A percentile compares a stretch with the other conserved stretches of the same genome.
phyloP scores from a whole-genome alignment of 2,329 filamentous ascomycete species.

The Alternaria conjuncta region DNA sequence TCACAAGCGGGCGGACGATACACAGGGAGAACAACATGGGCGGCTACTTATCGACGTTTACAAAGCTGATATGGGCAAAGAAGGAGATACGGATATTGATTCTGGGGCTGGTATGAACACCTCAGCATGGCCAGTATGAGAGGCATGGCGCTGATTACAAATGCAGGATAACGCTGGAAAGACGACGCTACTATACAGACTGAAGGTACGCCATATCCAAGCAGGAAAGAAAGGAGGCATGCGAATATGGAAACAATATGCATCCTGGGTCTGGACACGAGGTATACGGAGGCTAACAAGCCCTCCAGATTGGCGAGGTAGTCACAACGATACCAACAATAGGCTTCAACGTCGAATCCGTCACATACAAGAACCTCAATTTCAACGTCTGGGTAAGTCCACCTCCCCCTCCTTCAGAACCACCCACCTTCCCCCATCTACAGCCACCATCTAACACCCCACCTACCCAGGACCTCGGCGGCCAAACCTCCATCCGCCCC shows the following conservation, averaged over 20 bases:
- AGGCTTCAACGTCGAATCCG: slow-evolving; percentile 98
- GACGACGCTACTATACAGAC: slow-evolving; percentile 92
- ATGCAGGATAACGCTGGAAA: slow-evolving; percentile 95
- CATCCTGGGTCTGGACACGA: background rate
- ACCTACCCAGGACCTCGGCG: slow-evolving; percentile 79
- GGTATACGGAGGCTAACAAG: background rate
- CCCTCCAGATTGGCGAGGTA: slow-evolving; percentile 86
- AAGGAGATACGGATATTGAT: slow-evolving; percentile 98
- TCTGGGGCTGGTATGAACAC: slow-evolving; percentile 77
- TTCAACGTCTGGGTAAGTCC: slow-evolving; percentile 93
- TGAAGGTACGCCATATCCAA: slow-evolving; percentile 71
- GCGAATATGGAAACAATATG: background rate
- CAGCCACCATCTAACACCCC: background rate
- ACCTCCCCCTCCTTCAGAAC: too few species aligned
- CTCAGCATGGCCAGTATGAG: background rate
- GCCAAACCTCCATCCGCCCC: slow-evolving; percentile 96
- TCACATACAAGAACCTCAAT: slow-evolving; percentile 97
- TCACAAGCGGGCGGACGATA: slow-evolving; percentile 14
- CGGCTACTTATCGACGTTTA: slow-evolving; percentile 40
- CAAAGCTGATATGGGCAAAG: slow-evolving; percentile 71
- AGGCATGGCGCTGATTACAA: slow-evolving; percentile 31
- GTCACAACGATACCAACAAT: slow-evolving; percentile 99
- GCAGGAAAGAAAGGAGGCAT: background rate
- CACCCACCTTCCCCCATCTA: background rate
- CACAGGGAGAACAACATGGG: slow-evolving; percentile 38